Percentiles rank a stretch among this genome's conserved stretches.
Conservation (phyloP, 78 protist species). For the Polysphondylium violaceum region DNA sequence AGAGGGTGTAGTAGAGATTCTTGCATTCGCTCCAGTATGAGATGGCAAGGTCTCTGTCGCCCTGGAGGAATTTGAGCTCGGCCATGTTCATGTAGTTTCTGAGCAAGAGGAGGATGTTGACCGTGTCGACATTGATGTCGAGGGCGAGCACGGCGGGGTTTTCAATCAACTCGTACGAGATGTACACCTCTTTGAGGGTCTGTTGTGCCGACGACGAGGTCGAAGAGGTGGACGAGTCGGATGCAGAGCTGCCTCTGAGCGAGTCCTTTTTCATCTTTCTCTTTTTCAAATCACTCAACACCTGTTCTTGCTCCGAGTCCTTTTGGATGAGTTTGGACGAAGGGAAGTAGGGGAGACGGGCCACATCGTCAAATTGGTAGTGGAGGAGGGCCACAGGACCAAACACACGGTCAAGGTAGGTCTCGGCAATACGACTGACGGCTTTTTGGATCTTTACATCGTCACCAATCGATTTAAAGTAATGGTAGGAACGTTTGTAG, state of each 20-base stretch:
- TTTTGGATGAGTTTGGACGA: conserved; percentile 31
- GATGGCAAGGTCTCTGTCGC: conserved; percentile 76
- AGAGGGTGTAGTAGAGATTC: conserved; percentile 63
- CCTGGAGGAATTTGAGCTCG: conserved; percentile 68
- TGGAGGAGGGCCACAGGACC: conserved; percentile 75
- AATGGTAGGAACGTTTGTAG: conserved; percentile 71
- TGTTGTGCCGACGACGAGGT: background rate
- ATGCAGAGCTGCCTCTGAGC: background rate
- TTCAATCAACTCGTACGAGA: conserved; percentile 71
- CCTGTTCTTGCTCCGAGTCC: conserved; percentile 40
- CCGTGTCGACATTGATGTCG: conserved; percentile 77
- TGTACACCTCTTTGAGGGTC: conserved; percentile 61
- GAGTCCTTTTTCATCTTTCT: conserved; percentile 22
- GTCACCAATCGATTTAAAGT: conserved; percentile 79
- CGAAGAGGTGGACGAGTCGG: background rate
- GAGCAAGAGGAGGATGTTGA: conserved; percentile 32
- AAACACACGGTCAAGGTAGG: conserved; percentile 81
- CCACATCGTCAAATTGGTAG: conserved; percentile 78
- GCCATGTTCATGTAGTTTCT: conserved; percentile 79
- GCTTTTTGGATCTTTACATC: conserved; percentile 79
- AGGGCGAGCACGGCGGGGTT: conserved; percentile 75
- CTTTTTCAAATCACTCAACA: conserved; percentile 44
- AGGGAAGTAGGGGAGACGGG: conserved; percentile 60
- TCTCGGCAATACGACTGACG: conserved; percentile 65
- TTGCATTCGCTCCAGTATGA: conserved; percentile 64